phyloP scores from a whole-genome alignment of 1,284 basidiomycete species.

The Microbotryomycetes sp. region DNA sequence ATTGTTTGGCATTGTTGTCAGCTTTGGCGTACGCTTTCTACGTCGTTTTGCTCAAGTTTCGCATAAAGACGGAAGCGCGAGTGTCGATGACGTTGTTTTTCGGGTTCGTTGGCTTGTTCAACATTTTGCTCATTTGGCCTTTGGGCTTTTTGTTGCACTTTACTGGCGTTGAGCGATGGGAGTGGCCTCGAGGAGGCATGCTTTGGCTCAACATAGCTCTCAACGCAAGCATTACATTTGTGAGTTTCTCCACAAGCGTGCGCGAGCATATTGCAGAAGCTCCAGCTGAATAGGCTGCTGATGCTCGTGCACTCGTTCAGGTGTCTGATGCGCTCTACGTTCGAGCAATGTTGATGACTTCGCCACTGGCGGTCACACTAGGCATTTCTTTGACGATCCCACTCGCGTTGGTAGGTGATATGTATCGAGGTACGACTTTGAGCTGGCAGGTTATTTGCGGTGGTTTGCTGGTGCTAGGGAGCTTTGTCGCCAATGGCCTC shows the following conservation, averaged over 20 bases:
- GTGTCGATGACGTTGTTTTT: conserved; percentile 80
- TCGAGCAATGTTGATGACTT: conserved; percentile 90
- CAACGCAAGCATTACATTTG: conserved; percentile 52
- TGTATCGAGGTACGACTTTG: conserved; percentile 52
- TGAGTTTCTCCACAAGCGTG: conserved; percentile 38
- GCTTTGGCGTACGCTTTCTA: conserved; percentile 87
- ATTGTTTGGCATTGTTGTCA: conserved; percentile 69
- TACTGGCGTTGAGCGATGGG: conserved; percentile 66
- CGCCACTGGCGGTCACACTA: conserved; percentile 76
- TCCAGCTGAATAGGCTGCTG: background rate
- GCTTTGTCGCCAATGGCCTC: conserved; percentile 29
- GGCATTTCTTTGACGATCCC: conserved; percentile 95
- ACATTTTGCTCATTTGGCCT: conserved; percentile 73
- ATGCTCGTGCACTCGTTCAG: background rate
- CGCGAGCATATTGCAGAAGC: background rate
- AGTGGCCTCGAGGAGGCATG: conserved; percentile 57
- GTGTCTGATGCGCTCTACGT: conserved; percentile 35
- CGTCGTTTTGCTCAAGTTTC: conserved; percentile 81
- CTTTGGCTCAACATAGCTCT: conserved; percentile 62
- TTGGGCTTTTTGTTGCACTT: conserved; percentile 73
- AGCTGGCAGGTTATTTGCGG: conserved; percentile 19
- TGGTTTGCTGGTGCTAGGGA: conserved; percentile 22
- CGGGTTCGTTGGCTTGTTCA: conserved; percentile 58
- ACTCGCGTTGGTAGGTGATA: conserved; percentile 73
- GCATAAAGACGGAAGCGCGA: conserved; percentile 70